Evolutionary conservation across 768 basidiomycete species (phyloP).

Genomic region (Leccinum fibrillosum): DNA sequence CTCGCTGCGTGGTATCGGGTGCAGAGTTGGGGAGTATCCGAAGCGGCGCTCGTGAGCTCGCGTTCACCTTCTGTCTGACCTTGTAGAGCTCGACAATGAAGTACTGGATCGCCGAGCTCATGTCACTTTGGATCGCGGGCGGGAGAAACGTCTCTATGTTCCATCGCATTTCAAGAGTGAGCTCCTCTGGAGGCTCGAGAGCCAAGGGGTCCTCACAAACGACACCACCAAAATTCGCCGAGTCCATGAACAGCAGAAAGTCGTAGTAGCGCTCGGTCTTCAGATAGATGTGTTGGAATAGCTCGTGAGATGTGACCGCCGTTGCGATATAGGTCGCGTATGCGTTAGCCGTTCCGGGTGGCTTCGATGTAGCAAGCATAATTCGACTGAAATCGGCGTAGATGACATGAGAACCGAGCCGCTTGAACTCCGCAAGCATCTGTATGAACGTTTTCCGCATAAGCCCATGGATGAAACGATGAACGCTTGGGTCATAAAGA

Average conservation of each 20-base stretch:
- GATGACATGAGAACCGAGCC: slow-evolving; percentile 89
- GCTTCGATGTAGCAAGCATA: slow-evolving; percentile 90
- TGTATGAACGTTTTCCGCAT: slow-evolving; percentile 99
- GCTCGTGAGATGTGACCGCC: slow-evolving; percentile 90
- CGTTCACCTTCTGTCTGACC: slow-evolving; percentile 61
- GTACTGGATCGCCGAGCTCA: slow-evolving; percentile 66
- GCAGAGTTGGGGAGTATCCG: slow-evolving; percentile 64
- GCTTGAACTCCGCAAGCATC: slow-evolving; percentile 92
- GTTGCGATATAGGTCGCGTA: slow-evolving; percentile 95
- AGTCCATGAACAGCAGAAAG: slow-evolving; percentile 93
- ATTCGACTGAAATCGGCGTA: slow-evolving; percentile 93
- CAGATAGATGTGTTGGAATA: slow-evolving; percentile 92
- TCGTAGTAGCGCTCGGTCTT: slow-evolving; percentile 89
- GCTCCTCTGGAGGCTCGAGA: slow-evolving; percentile 61
- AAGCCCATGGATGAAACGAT: slow-evolving; percentile 89
- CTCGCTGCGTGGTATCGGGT: slow-evolving; percentile 62
- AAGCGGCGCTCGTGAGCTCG: slow-evolving; percentile 63
- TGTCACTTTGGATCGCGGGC: slow-evolving; percentile 73
- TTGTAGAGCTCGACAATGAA: slow-evolving; percentile 86
- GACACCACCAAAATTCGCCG: slow-evolving; percentile 86
- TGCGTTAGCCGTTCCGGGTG: slow-evolving; percentile 90
- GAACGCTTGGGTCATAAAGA: slow-evolving; percentile 90
- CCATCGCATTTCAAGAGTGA: slow-evolving; percentile 84
- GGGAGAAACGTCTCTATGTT: slow-evolving; percentile 91
- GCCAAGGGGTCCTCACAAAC: slow-evolving; percentile 79